Evolutionary conservation across 495 filamentous ascomycete species (phyloP).

Genomic region (Bathelium albidoporum): DNA sequence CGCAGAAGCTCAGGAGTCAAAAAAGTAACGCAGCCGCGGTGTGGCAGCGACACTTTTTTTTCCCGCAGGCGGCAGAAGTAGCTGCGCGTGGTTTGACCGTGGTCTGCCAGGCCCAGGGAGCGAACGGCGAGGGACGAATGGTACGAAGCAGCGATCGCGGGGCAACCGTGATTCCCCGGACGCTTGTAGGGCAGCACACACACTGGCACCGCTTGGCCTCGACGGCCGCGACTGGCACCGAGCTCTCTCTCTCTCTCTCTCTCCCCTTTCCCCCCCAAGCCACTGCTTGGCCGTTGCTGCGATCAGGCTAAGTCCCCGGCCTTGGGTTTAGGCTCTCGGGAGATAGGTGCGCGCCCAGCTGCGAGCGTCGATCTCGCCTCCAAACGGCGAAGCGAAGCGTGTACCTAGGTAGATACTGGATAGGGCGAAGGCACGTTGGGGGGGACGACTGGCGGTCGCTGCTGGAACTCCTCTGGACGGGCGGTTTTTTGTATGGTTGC

Average conservation of each 20-base stretch:
- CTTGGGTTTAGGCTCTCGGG: conserved; percentile 3
- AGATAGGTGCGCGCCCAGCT: neutral
- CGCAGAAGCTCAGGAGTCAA: conserved; percentile 4
- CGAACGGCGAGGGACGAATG: neutral
- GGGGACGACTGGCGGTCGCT: too few species aligned
- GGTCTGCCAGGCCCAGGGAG: neutral
- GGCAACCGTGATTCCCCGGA: conserved; percentile 3
- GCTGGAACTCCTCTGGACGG: neutral
- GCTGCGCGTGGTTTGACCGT: neutral
- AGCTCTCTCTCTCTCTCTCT: too few species aligned
- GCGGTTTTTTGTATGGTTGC: neutral
- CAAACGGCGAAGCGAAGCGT: neutral
- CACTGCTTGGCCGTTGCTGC: neutral
- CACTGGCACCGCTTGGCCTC: neutral
- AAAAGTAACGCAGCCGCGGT: neutral
- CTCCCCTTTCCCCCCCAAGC: too few species aligned
- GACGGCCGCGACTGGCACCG: neutral
- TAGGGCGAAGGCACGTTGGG: too few species aligned
- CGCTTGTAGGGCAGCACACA: neutral
- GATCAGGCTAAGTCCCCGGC: conserved; percentile 3
- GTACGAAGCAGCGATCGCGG: neutral
- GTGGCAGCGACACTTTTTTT: neutral
- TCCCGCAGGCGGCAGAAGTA: neutral
- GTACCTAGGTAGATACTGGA: too few species aligned
- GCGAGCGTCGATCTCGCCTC: neutral